These are phyloP conservation scores for Gossypium stocksii DNA, from an alignment of 345 rosid species.

Conservation along the genomic window DNA sequence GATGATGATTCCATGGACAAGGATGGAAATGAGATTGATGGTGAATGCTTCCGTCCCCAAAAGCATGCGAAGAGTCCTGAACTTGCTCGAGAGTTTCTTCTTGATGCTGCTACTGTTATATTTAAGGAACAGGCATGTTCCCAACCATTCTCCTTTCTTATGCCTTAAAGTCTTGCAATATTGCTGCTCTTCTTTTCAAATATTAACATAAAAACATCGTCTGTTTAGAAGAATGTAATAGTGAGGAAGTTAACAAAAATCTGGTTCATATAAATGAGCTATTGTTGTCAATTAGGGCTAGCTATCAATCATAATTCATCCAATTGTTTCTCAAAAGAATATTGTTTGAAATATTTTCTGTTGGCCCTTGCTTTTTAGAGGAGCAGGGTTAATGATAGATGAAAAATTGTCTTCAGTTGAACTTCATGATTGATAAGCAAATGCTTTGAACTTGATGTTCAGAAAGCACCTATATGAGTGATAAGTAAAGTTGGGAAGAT, in stretches of 20 bases:
- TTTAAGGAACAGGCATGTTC: constrained; percentile 91
- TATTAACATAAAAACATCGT: background rate
- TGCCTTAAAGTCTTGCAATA: constrained; percentile 16
- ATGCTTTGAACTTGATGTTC: background rate
- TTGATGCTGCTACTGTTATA: constrained; percentile 90
- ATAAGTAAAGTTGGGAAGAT: background rate
- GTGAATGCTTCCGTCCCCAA: constrained; percentile 95
- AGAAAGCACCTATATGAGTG: background rate
- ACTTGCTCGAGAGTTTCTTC: constrained; percentile 99
- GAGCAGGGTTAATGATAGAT: background rate
- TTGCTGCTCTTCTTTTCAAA: constrained; percentile 8
- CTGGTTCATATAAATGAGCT: background rate
- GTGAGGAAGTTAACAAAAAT: constrained; percentile 1
- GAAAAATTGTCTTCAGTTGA: background rate
- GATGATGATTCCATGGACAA: constrained; percentile 92
- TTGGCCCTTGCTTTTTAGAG: background rate
- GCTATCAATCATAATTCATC: background rate
- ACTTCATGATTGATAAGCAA: background rate
- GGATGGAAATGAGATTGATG: constrained; percentile 97
- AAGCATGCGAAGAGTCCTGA: constrained; percentile 99
- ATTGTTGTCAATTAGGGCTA: background rate
- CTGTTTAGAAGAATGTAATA: background rate
- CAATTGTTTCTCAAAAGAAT: background rate
- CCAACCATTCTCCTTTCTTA: background rate
- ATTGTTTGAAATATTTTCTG: background rate